Conservation (phyloP, 1,284 basidiomycete genomes). For the Gymnopus androsaceus region DNA sequence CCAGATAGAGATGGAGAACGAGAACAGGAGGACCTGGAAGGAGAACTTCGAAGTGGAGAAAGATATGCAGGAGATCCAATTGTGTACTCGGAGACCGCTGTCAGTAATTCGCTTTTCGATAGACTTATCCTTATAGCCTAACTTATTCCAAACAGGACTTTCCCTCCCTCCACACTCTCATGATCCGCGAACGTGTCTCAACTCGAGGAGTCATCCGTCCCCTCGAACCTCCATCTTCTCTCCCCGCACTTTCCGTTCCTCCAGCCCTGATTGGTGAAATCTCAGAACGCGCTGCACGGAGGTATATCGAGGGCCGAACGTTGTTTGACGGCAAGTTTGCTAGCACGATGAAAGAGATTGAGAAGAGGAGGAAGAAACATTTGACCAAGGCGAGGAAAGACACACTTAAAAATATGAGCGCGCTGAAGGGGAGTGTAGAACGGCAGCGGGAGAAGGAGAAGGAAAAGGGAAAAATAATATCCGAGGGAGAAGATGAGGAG, state of each 20-base stretch:
- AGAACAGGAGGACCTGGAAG: no score
- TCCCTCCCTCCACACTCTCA: constrained; percentile 39
- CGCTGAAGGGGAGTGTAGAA: constrained; percentile 39
- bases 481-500: constrained; percentile 26
- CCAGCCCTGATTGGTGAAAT: constrained; percentile 70
- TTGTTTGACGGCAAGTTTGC: constrained; percentile 67
- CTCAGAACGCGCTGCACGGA: constrained; percentile 60
- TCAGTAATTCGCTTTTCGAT: constrained; percentile 35
- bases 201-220: constrained; percentile 76
- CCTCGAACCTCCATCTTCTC: constrained; percentile 70
- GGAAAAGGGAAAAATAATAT: constrained; percentile 15
- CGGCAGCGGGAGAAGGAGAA: no score
- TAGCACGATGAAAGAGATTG: constrained; percentile 54
- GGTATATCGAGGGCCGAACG: constrained; percentile 62
- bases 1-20: no score
- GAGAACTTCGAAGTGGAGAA: background rate
- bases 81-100: constrained; percentile 55
- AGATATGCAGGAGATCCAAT: constrained; percentile 65
- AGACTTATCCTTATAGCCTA: background rate
- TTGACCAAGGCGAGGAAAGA: constrained; percentile 63
- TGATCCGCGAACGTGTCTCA: constrained; percentile 89
- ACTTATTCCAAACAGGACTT: constrained; percentile 30
- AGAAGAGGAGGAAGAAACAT: constrained; percentile 60
- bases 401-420: constrained; percentile 47
- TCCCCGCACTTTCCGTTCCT: constrained; percentile 67